Percentiles rank a stretch among this genome's conserved stretches.
These are phyloP conservation scores for Lentinula lateritia DNA, from an alignment of 768 basidiomycete genomes.

Conservation along the genomic window DNA sequence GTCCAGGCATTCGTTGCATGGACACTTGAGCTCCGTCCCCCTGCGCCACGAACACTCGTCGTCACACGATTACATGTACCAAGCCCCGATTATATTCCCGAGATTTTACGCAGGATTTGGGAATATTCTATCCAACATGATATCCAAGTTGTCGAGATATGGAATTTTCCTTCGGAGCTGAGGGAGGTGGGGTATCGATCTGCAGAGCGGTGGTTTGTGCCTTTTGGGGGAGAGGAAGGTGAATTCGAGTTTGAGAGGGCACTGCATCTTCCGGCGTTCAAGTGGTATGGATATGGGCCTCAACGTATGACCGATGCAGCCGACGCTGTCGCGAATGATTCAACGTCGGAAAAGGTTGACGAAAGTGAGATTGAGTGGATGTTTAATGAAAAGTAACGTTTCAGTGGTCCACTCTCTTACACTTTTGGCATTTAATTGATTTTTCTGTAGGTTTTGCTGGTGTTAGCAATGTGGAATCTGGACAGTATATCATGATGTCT, in stretches of 20 bases:
- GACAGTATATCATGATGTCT: too few species aligned
- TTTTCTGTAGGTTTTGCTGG: constrained; percentile 31
- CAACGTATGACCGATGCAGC: constrained; percentile 2
- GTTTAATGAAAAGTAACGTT: constrained; percentile 42
- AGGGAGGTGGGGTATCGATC: constrained; percentile 12
- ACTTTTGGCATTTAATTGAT: neutral
- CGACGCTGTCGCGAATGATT: too few species aligned
- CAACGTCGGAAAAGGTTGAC: too few species aligned
- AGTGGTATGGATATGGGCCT: constrained; percentile 37
- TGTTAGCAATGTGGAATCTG: constrained; percentile 18
- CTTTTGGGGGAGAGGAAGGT: constrained; percentile 24
- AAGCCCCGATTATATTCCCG: constrained; percentile 22
- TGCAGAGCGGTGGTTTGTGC: constrained; percentile 2
- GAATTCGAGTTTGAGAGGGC: constrained; percentile 18
- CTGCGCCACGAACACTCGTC: constrained; percentile 28
- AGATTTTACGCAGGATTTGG: constrained; percentile 28
- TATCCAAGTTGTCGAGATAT: constrained; percentile 37
- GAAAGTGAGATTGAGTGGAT: constrained; percentile 30
- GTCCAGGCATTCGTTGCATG: constrained; percentile 33
- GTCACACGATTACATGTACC: constrained; percentile 36
- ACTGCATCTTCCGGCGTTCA: constrained; percentile 38
- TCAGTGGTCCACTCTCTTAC: neutral
- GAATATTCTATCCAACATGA: constrained; percentile 27
- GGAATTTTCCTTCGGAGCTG: constrained; percentile 36
- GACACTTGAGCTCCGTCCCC: constrained; percentile 32